Percentiles rank a stretch among this genome's conserved stretches.
phyloP scores from a whole-genome alignment of 495 filamentous ascomycete genomes.

The Tetracladium marchalianum region DNA sequence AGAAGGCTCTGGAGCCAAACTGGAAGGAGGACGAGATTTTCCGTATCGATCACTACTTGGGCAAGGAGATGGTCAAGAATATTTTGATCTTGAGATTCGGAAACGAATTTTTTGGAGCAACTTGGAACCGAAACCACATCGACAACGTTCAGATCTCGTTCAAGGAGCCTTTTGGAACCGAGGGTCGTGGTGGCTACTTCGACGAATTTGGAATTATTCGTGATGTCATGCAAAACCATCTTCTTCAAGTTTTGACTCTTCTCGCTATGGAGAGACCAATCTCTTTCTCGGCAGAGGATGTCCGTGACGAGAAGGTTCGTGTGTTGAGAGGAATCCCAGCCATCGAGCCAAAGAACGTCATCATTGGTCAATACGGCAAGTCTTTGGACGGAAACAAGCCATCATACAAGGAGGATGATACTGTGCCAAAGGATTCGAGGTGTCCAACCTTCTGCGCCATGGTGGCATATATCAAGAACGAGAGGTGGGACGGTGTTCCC shows the following conservation, averaged over 20 bases:
- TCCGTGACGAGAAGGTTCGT: slow-evolving; percentile 97
- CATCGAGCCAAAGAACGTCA: slow-evolving; percentile 99
- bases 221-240: slow-evolving; percentile 96
- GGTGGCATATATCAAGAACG: slow-evolving; percentile 98
- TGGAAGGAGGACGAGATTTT: slow-evolving; percentile 99
- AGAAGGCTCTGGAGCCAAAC: slow-evolving; percentile 91
- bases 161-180: slow-evolving; percentile 99
- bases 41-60: slow-evolving; percentile 98
- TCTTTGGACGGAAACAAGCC: slow-evolving; percentile 96
- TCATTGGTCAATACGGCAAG: slow-evolving; percentile 97
- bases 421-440: slow-evolving; percentile 91
- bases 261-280: slow-evolving; percentile 98
- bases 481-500: slow-evolving; percentile 98
- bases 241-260: slow-evolving; percentile 91
- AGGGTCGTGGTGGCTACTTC: slow-evolving; percentile 97
- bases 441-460: slow-evolving; percentile 98
- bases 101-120: slow-evolving; percentile 98
- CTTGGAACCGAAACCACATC: slow-evolving; percentile 99
- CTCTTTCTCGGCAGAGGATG: slow-evolving; percentile 96
- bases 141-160: slow-evolving; percentile 98
- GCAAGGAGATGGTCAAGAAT: slow-evolving; percentile 99
- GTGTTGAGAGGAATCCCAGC: slow-evolving; percentile 88
- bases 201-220: slow-evolving; percentile 99
- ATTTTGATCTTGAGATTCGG: slow-evolving; percentile 97
- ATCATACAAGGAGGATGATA: slow-evolving; percentile 97